Base-by-base conservation (phyloP, 306 rosid genomes). In the Citrullus mucosospermus region DNA sequence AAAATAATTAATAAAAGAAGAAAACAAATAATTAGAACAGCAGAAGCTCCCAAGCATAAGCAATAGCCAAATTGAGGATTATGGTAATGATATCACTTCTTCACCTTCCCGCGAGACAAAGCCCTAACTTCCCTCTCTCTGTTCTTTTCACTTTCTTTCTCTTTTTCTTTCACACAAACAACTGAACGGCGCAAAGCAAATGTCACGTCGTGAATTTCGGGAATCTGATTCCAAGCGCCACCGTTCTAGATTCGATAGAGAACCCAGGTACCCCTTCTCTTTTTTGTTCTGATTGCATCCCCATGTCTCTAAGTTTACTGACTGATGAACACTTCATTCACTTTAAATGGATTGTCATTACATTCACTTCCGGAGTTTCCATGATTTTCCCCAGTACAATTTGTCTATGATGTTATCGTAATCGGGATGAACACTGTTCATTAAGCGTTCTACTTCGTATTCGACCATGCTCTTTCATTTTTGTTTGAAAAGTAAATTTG, bases 201-300 rank as follows among this genome's bases (percentile, higher is more conserved):
- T 92, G 97, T 92, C 98, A 79, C 89, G 81, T 79, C 93, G 93
- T 73, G 94, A 88, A 82, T 41, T 36, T 83, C 89, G 90, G 39
- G 85, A 94, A 50, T 90, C 90, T 43, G 91, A 88, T 79, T 86
- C 96, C 6, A 90, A 68, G 76, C 92, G 93, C 62, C 90, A 87
- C 72, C 93, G 86, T 79, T 91, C 97, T 46, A 85, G 89, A 74
- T 86, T 91, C 78, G 97, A 90, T 81, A 85, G 90, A 77, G 90
- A 92, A 65, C 84, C 93, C 77, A 92, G 98, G 98, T 92, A 73
- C 63, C 34, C 60, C 25, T 17, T 70, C 4, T 80, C n/a, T 77
- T 78, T 81, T 16, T 46, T 15, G 28, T 25, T 43, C 78, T 22
- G 51, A 13, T 62, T 12, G 17, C 8, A 7, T 46, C 18, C 2